phyloP scores from a whole-genome alignment of 2,329 filamentous ascomycete species.

The Tolypocladium tundrense region DNA sequence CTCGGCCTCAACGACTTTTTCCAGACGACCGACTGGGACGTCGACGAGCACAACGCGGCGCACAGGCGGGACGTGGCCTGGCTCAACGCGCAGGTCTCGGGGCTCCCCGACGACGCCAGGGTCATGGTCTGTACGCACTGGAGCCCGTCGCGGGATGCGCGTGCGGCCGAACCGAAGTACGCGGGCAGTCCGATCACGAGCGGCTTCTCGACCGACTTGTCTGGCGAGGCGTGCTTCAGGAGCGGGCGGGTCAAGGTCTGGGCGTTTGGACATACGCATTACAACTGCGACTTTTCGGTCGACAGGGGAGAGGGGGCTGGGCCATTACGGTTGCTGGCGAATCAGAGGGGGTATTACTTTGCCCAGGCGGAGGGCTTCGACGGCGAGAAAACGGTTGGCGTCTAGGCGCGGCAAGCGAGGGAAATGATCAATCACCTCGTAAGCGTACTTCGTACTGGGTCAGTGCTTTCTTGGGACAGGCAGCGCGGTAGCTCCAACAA shows the following conservation, averaged over 20 bases:
- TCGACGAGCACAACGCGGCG: slow-evolving; percentile 23
- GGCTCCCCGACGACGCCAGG: slow-evolving; percentile 3
- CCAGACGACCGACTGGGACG: slow-evolving; percentile 28
- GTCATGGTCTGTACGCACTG: slow-evolving; percentile 33
- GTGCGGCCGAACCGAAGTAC: slow-evolving; percentile 24
- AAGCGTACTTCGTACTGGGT: background rate
- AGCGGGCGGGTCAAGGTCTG: slow-evolving; percentile 26
- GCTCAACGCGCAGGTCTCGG: slow-evolving; percentile 21
- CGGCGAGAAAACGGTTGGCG: slow-evolving; percentile 11
- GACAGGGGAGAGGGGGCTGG: slow-evolving; percentile 6
- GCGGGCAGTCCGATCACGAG: slow-evolving; percentile 13
- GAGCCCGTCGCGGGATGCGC: slow-evolving; percentile 24
- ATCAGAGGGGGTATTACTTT: slow-evolving; percentile 31
- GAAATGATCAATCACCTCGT: background rate
- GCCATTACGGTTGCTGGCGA: slow-evolving; percentile 23
- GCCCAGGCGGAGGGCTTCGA: slow-evolving; percentile 24
- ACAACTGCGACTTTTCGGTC: slow-evolving; percentile 29
- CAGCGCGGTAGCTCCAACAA: no score
- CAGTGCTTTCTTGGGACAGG: background rate
- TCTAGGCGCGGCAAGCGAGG: background rate
- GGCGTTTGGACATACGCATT: slow-evolving; percentile 41
- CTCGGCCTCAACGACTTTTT: slow-evolving; percentile 42
- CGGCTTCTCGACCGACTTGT: slow-evolving; percentile 30
- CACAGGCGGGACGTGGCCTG: slow-evolving; percentile 30
- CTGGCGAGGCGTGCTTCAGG: slow-evolving; percentile 22